These are phyloP conservation scores for Cladosporium oxysporum DNA, from an alignment of 2,329 filamentous ascomycete genomes.

Conservation along the genomic window DNA sequence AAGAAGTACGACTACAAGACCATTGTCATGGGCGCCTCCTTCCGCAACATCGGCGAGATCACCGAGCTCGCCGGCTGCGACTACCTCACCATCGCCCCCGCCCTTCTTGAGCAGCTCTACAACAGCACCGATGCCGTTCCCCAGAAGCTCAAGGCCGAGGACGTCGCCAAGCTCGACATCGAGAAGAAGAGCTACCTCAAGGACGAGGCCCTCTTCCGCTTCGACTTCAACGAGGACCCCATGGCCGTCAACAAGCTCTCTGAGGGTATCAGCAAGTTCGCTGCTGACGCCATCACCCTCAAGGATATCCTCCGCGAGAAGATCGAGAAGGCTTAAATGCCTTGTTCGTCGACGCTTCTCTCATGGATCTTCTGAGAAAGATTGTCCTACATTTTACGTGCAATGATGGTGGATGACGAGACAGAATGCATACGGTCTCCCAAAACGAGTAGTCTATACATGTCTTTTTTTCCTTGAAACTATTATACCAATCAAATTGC, in stretches of 20 bases:
- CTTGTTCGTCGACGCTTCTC: neutral
- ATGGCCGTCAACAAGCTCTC: conserved; percentile 99
- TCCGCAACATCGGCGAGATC: conserved; percentile 95
- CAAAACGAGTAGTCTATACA: conserved; percentile 10
- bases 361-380: neutral
- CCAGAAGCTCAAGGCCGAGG: conserved; percentile 82
- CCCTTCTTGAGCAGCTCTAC: conserved; percentile 89
- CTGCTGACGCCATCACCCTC: conserved; percentile 89
- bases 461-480: conserved; percentile 4
- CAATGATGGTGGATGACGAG: conserved; percentile 17
- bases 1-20: conserved; percentile 99
- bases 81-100: conserved; percentile 97
- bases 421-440: conserved; percentile 14
- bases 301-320: conserved; percentile 91
- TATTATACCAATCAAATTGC: conserved; percentile 14
- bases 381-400: conserved; percentile 14
- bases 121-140: conserved; percentile 81
- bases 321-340: conserved; percentile 50
- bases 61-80: conserved; percentile 97
- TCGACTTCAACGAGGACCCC: conserved; percentile 99
- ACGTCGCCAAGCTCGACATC: conserved; percentile 69
- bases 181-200: conserved; percentile 89
- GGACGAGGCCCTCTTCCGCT: conserved; percentile 89
- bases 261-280: conserved; percentile 99
- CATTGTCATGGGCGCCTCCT: conserved; percentile 99